Evolutionary conservation across 192 early-diverging fungal genomes (phyloP).

Genomic region (Coemansia sp.): DNA sequence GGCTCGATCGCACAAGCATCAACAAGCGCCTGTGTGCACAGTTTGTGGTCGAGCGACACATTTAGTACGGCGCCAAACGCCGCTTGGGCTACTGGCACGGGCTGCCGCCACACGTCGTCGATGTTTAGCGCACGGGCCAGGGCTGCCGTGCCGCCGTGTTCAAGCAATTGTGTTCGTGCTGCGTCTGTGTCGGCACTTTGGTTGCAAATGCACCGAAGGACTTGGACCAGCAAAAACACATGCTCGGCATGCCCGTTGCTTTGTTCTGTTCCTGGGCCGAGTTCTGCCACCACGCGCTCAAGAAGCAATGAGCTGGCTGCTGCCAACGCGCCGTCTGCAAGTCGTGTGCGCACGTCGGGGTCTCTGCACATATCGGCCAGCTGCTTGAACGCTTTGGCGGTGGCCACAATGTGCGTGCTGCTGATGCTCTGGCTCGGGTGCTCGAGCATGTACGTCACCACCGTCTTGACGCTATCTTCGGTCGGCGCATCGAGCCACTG

Average conservation of each 20-base stretch:
- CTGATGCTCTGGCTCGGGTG: slow-evolving; percentile 9
- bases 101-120: slow-evolving; percentile 23
- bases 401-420: slow-evolving; percentile 7
- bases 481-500: neutral
- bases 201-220: slow-evolving; percentile 50
- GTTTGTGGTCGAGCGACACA: slow-evolving; percentile 24
- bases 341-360: slow-evolving; percentile 5
- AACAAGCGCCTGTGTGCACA: slow-evolving; percentile 21
- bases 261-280: neutral
- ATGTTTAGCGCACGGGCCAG: slow-evolving; percentile 13
- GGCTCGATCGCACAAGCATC: slow-evolving; percentile 16
- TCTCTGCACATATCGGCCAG: slow-evolving; percentile 39
- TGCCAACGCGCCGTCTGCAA: slow-evolving; percentile 15
- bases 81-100: slow-evolving; percentile 37
- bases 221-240: slow-evolving; percentile 33
- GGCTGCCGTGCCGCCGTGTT: slow-evolving; percentile 6
- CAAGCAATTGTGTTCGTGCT: slow-evolving; percentile 16
- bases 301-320: slow-evolving; percentile 14
- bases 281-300: slow-evolving; percentile 4
- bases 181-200: slow-evolving; percentile 39
- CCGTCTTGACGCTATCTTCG: neutral
- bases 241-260: slow-evolving; percentile 22
- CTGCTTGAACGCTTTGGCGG: slow-evolving; percentile 34
- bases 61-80: slow-evolving; percentile 47
- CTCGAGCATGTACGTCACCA: slow-evolving; percentile 6